Evolutionary conservation across 2,329 filamentous ascomycete species (phyloP), one percentile per base, ranked within the genome.

Genomic region (Nigrograna mackinnonii): DNA sequence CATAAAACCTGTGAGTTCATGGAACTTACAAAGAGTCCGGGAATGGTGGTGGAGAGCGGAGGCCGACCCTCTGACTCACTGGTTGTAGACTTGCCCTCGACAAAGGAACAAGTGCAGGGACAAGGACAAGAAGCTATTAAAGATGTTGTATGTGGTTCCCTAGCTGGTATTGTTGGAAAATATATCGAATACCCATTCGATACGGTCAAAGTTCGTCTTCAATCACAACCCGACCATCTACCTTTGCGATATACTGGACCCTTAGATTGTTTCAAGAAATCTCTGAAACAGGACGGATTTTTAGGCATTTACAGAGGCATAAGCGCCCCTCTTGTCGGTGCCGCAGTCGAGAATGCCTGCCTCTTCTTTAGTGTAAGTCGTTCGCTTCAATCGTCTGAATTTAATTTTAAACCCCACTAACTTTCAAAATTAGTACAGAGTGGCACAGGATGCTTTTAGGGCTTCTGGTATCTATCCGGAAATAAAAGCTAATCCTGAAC

Each of bases 181-280:
- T 89, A 92, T 68, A 92, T 99, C 64, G 94, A 99, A 69, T 99
- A 96, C 67, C 94, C 94, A 18, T 99, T 99, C 72, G 94, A 99
- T 72, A 99, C 94, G 0, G 86, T 99, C 68, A 99, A 99, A 73
- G 94, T 99, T 46, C 88, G 94, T 30, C 82, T 99, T 9, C 94
- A 99, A 68, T 94, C 92, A n/a, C 92, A 97, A 68, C 89, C 91
- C 22, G 87, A 92, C 67, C 83, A 86, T 58, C 77, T 90, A 2
- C 91, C 90, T 13, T 80, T 91, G 16, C 85, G 82, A 46, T 97
- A 96, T 69, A 83, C 75, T 5, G 94, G 94, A 0, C 92, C 94
- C 0, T 61, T 96, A 50, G 94, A 99, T 72, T 97, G 94, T 73
- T 96, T 99, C 72, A 82, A 84, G 58, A 87, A 97, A 74, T 91